These are phyloP conservation scores for Carex parvula DNA, from an alignment of 176 grass and related monocot species.

Conservation along the genomic window DNA sequence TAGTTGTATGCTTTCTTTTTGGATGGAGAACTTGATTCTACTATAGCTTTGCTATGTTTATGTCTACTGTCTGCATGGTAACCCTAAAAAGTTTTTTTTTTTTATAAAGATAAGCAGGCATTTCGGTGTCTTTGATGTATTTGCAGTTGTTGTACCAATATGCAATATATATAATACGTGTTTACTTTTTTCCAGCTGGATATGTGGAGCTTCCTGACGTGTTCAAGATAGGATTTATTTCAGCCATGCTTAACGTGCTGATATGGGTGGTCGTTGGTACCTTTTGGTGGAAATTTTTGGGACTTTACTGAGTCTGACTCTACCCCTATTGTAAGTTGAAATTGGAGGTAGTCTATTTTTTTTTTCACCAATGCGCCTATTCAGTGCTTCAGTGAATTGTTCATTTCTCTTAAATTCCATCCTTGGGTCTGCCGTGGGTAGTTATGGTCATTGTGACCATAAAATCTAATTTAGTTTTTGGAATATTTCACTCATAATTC, in stretches of 20 bases:
- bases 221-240: conserved; percentile 76
- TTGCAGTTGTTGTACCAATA: conserved; percentile 6
- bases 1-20: background rate
- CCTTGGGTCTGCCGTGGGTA: background rate
- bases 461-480: background rate
- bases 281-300: conserved; percentile 97
- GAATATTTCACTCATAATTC: background rate
- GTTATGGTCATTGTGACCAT: background rate
- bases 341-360: background rate
- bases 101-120: background rate
- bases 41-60: background rate
- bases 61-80: background rate
- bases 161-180: background rate
- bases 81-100: background rate
- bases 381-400: background rate
- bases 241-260: conserved; percentile 56
- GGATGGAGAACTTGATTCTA: background rate
- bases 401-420: background rate
- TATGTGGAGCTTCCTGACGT: conserved; percentile 91
- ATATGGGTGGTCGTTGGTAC: conserved; percentile 73
- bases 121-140: background rate
- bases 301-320: conserved; percentile 67
- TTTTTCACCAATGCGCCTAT: background rate
- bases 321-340: conserved; percentile 2
- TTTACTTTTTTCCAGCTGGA: conserved; percentile 59